Evolutionary conservation across 208 protist species (phyloP).

Genomic region (Crithidia mellificae): DNA sequence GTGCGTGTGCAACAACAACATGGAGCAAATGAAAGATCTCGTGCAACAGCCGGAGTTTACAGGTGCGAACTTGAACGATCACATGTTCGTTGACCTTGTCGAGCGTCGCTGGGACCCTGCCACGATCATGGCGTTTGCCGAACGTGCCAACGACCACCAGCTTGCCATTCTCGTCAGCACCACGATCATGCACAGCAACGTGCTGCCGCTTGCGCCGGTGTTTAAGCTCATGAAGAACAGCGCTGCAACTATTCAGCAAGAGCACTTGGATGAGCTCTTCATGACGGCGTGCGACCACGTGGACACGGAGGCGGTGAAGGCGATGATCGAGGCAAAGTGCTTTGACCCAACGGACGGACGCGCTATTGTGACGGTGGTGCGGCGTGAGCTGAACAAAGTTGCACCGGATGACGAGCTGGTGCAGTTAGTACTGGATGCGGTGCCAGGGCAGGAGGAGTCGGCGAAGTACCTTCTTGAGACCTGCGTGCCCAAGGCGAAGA

Average conservation of each 20-base stretch:
- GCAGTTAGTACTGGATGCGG: slow-evolving; percentile 42
- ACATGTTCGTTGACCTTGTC: slow-evolving; percentile 69
- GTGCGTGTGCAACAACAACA: slow-evolving; percentile 64
- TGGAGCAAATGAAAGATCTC: slow-evolving; percentile 42
- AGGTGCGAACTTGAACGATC: slow-evolving; percentile 38
- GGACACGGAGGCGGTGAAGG: slow-evolving; percentile 55
- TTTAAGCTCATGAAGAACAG: slow-evolving; percentile 64
- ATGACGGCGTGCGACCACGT: slow-evolving; percentile 66
- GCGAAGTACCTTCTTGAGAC: slow-evolving; percentile 49
- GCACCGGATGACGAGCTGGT: slow-evolving; percentile 56
- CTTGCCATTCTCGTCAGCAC: slow-evolving; percentile 60
- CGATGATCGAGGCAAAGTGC: slow-evolving; percentile 65
- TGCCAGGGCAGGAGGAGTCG: slow-evolving; percentile 43
- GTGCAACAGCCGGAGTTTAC: slow-evolving; percentile 44
- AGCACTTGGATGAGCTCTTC: slow-evolving; percentile 74
- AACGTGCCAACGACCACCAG: slow-evolving; percentile 67
- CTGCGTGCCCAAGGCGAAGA: slow-evolving; percentile 41
- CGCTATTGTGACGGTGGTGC: slow-evolving; percentile 59
- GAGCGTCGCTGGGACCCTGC: slow-evolving; percentile 50
- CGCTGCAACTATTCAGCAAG: slow-evolving; percentile 42
- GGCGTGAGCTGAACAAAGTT: slow-evolving; percentile 44
- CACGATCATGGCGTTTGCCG: slow-evolving; percentile 52
- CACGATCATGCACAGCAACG: slow-evolving; percentile 60
- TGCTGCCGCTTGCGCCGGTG: slow-evolving; percentile 45
- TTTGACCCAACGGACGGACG: slow-evolving; percentile 57